A percentile compares a stretch with the other conserved stretches of the same genome.
These are phyloP conservation scores for Kokia cookei DNA, from an alignment of 441 rosid species.

Conservation along the genomic window DNA sequence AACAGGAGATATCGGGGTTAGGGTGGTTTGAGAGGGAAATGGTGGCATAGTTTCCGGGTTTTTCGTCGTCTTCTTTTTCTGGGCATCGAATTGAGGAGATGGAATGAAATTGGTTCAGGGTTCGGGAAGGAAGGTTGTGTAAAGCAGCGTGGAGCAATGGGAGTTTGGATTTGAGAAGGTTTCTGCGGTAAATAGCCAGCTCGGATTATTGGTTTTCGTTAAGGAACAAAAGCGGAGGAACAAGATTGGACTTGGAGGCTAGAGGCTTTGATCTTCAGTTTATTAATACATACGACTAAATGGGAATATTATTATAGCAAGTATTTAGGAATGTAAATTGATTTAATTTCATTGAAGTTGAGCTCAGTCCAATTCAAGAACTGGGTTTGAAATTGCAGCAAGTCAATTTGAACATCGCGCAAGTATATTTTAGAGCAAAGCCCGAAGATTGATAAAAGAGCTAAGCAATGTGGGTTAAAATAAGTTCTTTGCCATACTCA, in stretches of 20 bases:
- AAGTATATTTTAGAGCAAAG: background rate
- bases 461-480: background rate
- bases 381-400: background rate
- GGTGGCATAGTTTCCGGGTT: constrained; percentile 10
- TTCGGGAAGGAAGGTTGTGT: constrained; percentile 13
- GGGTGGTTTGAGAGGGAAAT: constrained; percentile 53
- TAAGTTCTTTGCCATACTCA: background rate
- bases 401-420: too few relatives aligned
- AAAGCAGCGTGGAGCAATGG: background rate
- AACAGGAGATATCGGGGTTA: constrained; percentile 58
- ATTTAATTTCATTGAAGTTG: background rate
- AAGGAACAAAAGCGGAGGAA: background rate
- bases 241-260: background rate
- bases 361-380: background rate
- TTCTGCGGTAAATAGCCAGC: constrained; percentile 46
- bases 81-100: constrained; percentile 35
- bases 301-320: background rate
- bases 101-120: constrained; percentile 9
- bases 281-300: background rate
- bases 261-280: background rate
- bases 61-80: constrained; percentile 2
- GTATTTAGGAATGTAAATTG: background rate
- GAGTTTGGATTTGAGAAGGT: constrained; percentile 25
- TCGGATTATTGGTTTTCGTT: background rate
- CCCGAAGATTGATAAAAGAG: background rate